Evolutionary conservation across 495 filamentous ascomycete species (phyloP).

Genomic region (Neurospora sp.): DNA sequence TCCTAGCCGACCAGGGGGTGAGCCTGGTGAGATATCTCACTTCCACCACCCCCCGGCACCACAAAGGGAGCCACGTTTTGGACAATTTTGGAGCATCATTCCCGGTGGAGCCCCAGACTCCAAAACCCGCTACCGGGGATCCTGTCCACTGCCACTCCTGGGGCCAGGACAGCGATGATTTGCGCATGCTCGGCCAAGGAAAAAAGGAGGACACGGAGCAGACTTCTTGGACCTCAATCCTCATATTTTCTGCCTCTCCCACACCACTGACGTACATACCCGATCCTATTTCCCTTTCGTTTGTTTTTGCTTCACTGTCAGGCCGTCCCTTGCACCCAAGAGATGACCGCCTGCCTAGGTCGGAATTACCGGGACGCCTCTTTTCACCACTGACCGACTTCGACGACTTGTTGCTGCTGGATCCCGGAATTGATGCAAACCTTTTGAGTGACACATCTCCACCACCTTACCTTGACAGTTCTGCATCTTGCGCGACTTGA

Average conservation of each 20-base stretch:
- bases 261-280: not conserved
- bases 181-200: not conserved
- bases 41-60: not conserved
- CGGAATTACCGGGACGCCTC: slow-evolving; percentile 6
- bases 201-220: not conserved
- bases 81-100: not conserved
- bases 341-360: slow-evolving; percentile 10
- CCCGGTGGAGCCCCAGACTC: not conserved
- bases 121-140: not conserved
- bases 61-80: not conserved
- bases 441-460: not conserved
- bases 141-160: not conserved
- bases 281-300: not conserved
- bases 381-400: not conserved
- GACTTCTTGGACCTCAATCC: not conserved
- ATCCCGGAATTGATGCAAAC: slow-evolving; percentile 11
- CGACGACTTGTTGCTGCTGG: slow-evolving; percentile 8
- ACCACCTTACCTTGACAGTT: not conserved
- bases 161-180: not conserved
- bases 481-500: not conserved
- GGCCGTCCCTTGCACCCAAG: slow-evolving; percentile 7
- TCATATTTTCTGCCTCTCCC: not conserved
- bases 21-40: not conserved
- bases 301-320: slow-evolving; percentile 5
- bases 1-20: not conserved